phyloP scores from a whole-genome alignment of 2,329 filamentous ascomycete genomes.

The Claviceps digitariae region DNA sequence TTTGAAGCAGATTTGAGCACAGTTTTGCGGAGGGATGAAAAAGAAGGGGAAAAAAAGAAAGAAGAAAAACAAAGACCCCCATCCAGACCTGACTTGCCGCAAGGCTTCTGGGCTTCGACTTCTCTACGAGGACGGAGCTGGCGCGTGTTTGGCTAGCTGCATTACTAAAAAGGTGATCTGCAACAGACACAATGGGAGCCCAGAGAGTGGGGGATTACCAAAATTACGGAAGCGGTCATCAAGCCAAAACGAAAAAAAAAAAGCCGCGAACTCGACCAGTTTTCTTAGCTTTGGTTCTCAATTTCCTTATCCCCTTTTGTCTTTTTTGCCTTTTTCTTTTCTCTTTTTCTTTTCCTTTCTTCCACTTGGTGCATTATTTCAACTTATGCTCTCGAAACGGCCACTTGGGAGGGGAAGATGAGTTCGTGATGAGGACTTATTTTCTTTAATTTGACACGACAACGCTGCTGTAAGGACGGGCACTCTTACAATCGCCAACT shows the following conservation, averaged over 20 bases:
- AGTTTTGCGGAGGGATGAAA: conserved; percentile 18
- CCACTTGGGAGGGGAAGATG: not conserved
- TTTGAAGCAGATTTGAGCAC: conserved; percentile 38
- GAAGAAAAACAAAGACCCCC: conserved; percentile 18
- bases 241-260: conserved; percentile 11
- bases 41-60: conserved; percentile 11
- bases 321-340: not conserved
- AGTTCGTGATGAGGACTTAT: not conserved
- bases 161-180: not conserved
- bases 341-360: not conserved
- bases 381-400: conserved; percentile 1
- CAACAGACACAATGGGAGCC: not conserved
- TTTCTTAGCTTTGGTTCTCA: conserved; percentile 13
- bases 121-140: conserved; percentile 30
- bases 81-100: conserved; percentile 51
- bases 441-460: not conserved
- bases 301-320: conserved; percentile 6
- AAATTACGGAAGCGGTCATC: not conserved
- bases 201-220: not conserved
- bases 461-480: not conserved
- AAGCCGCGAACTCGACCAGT: conserved; percentile 8
- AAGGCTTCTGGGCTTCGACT: conserved; percentile 35
- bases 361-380: not conserved
- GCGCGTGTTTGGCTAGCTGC: conserved; percentile 10
- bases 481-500: not conserved